phyloP scores from a whole-genome alignment of 768 basidiomycete genomes.

The Mycena galericulata region DNA sequence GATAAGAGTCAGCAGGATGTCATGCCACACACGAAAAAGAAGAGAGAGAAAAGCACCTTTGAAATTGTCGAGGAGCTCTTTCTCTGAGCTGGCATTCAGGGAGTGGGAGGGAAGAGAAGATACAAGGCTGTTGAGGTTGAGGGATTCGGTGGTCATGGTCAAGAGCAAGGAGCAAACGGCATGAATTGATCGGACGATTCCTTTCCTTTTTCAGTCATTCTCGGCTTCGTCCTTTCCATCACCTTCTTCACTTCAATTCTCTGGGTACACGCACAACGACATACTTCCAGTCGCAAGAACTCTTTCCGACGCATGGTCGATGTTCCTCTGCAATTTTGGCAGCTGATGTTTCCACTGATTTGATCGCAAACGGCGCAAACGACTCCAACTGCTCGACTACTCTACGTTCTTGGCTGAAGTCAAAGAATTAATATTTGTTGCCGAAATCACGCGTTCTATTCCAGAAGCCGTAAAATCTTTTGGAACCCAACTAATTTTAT shows the following conservation, averaged over 20 bases:
- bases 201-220: constrained; percentile 17
- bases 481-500: too few relatives aligned
- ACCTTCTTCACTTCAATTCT: not conserved
- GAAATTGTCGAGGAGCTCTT: constrained; percentile 84
- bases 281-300: too few relatives aligned
- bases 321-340: too few relatives aligned
- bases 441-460: too few relatives aligned
- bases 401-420: too few relatives aligned
- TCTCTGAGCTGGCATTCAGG: constrained; percentile 75
- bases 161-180: constrained; percentile 59
- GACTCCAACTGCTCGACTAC: too few relatives aligned
- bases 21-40: constrained; percentile 10
- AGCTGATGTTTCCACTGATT: too few relatives aligned
- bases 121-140: constrained; percentile 84
- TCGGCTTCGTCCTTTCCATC: not conserved
- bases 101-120: constrained; percentile 78
- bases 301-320: too few relatives aligned
- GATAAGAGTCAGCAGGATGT: constrained; percentile 37
- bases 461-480: too few relatives aligned
- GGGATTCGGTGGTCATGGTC: constrained; percentile 71
- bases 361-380: too few relatives aligned
- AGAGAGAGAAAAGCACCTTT: constrained; percentile 67
- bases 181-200: constrained; percentile 22
- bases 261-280: too few relatives aligned
- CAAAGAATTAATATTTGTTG: too few relatives aligned